Evolutionary conservation across 768 basidiomycete genomes (phyloP), one percentile per base, ranked within the genome.

Genomic region (Clavaria fumosa): DNA sequence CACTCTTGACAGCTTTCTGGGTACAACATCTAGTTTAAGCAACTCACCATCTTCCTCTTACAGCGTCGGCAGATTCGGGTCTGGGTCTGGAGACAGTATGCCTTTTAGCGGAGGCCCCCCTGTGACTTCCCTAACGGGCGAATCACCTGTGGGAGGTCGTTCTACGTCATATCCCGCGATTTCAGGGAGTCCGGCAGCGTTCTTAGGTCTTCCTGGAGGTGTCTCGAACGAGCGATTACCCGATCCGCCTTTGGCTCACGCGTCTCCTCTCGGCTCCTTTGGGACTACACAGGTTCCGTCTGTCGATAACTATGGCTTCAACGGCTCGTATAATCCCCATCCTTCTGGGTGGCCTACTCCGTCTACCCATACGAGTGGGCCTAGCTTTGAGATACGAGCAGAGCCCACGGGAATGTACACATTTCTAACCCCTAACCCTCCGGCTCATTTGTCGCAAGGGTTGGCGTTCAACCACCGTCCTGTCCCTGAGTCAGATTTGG

Each of bases 31-130:
- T 20, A 64, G 62, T 49, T 60, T 67, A 22, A 68, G 77, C 11
- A 75, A 78, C 42, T 83, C 82, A 6, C 78, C 80, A 2, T 69
- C 77, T 2, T 83, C 82, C 2, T 78, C 79, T 3, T 67, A 81
- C 30, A 69, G 76, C 42, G 70, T 63, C 20, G 70, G 67, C 21
- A 59, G 74, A 43, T 78, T 79, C 50, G 64, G 69, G 14, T 83
- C 81, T n/a, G n/a, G n/a, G n/a, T n/a, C n/a, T n/a, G n/a, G n/a
- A n/a, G n/a, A n/a, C n/a, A n/a, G n/a, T n/a, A n/a, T 19, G 57
- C 62, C 5, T 70, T 78, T 45, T 66, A 64, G 37, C 65, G 70
- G 17, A 63, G 67, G 39, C 55, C 60, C 23, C 52, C 45, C 17
- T 64, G 57, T 26, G 54, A 56, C 59, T 21, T 62, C 62, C 42